Conservation (phyloP, 441 rosid species). For the Gossypium gossypioides region DNA sequence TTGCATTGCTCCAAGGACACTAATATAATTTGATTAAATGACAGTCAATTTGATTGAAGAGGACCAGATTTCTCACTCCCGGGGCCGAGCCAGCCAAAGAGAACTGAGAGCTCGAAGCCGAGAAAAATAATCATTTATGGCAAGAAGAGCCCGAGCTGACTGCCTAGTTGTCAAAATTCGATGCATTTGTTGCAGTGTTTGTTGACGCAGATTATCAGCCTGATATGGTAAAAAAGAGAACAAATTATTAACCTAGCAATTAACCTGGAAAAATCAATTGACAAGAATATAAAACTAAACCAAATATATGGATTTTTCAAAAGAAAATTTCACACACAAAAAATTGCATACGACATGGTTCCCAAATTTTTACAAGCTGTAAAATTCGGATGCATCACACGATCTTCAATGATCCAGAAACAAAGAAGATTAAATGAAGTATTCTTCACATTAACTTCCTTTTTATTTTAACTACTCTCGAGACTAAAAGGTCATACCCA, state of each 20-base stretch:
- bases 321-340: neutral
- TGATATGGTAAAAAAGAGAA: neutral
- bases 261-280: neutral
- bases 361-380: neutral
- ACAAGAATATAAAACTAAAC: neutral
- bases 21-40: neutral
- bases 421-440: neutral
- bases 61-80: slow-evolving; percentile 30
- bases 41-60: neutral
- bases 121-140: slow-evolving; percentile 49
- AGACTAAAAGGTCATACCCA: neutral
- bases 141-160: slow-evolving; percentile 62
- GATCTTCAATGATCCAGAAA: neutral
- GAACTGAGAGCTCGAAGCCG: slow-evolving; percentile 66
- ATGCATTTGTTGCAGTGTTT: slow-evolving; percentile 29
- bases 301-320: neutral
- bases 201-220: slow-evolving; percentile 58
- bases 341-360: neutral
- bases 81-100: slow-evolving; percentile 66
- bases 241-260: neutral
- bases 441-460: neutral
- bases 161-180: slow-evolving; percentile 50
- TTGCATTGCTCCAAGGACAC: neutral
- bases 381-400: neutral
- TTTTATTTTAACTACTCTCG: neutral